Conservation (phyloP, 2,329 filamentous ascomycete genomes). For the Colletotrichum sp. region DNA sequence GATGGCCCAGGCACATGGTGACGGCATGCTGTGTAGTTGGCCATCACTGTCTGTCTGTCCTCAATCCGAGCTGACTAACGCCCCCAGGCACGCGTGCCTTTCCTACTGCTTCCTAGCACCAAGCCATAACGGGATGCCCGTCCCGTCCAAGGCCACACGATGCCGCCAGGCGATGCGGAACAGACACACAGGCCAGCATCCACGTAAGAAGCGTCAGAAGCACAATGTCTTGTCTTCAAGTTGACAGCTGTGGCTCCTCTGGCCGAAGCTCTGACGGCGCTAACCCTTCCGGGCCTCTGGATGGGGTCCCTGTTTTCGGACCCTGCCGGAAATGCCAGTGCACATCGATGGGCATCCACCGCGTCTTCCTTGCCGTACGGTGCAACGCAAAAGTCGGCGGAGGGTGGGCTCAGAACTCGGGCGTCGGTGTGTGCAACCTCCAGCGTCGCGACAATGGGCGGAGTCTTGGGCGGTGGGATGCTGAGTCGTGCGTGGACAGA, state of each 20-base stretch:
- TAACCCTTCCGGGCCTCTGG: slow-evolving; percentile 1
- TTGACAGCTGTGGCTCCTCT: slow-evolving; percentile 10
- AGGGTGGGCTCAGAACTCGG: not conserved
- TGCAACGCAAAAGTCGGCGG: not conserved
- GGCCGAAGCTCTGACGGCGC: not conserved
- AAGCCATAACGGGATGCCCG: not conserved
- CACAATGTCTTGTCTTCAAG: slow-evolving; percentile 10
- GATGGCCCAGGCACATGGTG: not conserved
- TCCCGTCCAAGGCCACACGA: not conserved
- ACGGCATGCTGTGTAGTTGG: not conserved
- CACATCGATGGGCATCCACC: not conserved
- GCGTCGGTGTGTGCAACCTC: not conserved
- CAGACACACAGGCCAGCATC: not conserved
- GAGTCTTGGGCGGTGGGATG: not conserved
- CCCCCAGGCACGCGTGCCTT: not conserved
- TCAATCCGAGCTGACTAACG: not conserved
- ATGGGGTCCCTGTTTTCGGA: slow-evolving; percentile 10
- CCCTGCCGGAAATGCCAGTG: slow-evolving; percentile 10
- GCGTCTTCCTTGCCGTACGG: not conserved
- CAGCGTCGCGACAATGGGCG: not conserved
- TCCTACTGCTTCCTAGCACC: not conserved
- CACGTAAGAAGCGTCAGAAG: not conserved
- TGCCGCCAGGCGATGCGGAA: not conserved
- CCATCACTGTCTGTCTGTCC: not conserved
- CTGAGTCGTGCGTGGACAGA: not conserved